Percentiles rank a stretch among this genome's conserved stretches.
phyloP scores from a whole-genome alignment of 148 eudicot genomes.

The Simmondsia chinensis region DNA sequence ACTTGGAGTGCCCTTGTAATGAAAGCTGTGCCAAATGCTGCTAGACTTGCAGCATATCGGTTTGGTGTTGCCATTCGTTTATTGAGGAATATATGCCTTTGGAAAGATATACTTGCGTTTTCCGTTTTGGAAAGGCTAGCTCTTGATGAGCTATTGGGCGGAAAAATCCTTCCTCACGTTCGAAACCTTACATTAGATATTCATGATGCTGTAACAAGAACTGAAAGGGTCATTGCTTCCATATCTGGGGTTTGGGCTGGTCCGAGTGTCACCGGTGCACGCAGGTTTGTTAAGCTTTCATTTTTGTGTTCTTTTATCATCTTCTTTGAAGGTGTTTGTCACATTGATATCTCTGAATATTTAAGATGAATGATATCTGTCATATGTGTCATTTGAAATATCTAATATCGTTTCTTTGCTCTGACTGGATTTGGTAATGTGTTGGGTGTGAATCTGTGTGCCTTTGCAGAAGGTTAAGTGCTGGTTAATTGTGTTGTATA shows the following conservation, averaged over 20 bases:
- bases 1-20: slow-evolving; percentile 69
- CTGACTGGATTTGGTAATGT: too few relatives aligned
- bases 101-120: slow-evolving; percentile 70
- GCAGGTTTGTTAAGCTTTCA: slow-evolving; percentile 36
- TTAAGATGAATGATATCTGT: background rate
- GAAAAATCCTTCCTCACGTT: slow-evolving; percentile 82
- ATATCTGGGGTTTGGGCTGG: slow-evolving; percentile 78
- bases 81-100: slow-evolving; percentile 79
- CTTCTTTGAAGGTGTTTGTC: background rate
- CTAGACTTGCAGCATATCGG: slow-evolving; percentile 72
- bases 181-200: slow-evolving; percentile 60
- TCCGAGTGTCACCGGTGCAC: slow-evolving; percentile 46
- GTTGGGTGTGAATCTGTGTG: too few relatives aligned
- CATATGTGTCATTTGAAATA: background rate
- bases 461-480: too few relatives aligned
- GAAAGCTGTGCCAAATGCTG: slow-evolving; percentile 84
- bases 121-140: slow-evolving; percentile 73
- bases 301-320: background rate
- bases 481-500: too few relatives aligned
- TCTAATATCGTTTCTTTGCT: too few relatives aligned
- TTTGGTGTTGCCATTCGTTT: slow-evolving; percentile 83
- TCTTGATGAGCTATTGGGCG: slow-evolving; percentile 65
- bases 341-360: background rate
- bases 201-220: slow-evolving; percentile 75
- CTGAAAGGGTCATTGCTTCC: slow-evolving; percentile 74